phyloP scores from a whole-genome alignment of 306 rosid genomes.

The Pterocarpus santalinus region DNA sequence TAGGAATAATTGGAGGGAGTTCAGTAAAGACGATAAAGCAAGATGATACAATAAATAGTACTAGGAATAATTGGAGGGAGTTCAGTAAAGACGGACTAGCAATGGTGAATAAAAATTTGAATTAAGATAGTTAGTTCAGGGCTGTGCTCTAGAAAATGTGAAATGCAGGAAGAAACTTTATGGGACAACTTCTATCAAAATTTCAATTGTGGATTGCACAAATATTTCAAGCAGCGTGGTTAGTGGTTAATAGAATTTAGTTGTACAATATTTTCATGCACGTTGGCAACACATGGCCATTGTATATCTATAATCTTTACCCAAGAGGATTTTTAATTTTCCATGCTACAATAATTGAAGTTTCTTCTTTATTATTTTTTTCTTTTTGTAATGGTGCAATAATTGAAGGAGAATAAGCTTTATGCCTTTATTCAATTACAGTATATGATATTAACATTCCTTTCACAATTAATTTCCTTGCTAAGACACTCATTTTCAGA shows the following conservation, averaged over 20 bases:
- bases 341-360: constrained; percentile 4
- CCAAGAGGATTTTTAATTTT: neutral
- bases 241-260: constrained; percentile 17
- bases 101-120: constrained; percentile 3
- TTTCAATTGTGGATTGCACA: neutral
- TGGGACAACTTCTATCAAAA: neutral
- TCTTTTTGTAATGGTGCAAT: no score
- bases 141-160: neutral
- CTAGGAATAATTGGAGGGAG: constrained; percentile 1
- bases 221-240: neutral
- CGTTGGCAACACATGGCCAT: neutral
- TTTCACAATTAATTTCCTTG: neutral
- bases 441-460: neutral
- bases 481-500: neutral
- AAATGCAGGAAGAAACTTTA: neutral
- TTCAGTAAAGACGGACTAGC: neutral
- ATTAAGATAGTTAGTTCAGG: neutral
- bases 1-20: constrained; percentile 2
- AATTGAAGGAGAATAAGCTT: neutral
- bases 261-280: neutral
- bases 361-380: neutral
- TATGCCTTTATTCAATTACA: neutral
- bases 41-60: neutral
- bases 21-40: neutral
- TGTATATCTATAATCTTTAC: neutral